Evolutionary conservation across 768 basidiomycete genomes (phyloP).

Genomic region (Chalciporus chontae): DNA sequence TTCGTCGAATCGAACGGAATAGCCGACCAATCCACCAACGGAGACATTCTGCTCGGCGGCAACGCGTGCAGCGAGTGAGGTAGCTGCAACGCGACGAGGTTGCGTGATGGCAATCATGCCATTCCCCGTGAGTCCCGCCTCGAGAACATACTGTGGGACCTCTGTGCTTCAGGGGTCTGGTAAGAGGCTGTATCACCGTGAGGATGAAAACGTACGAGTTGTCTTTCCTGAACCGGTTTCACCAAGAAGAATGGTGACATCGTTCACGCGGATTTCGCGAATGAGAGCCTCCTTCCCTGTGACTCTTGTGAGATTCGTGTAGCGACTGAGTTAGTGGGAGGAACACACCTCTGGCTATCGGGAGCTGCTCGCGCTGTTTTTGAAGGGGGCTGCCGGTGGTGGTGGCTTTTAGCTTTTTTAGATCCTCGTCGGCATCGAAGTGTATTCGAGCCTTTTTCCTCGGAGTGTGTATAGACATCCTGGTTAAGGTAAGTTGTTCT

Average conservation of each 20-base stretch:
- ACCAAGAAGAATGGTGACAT: constrained; percentile 86
- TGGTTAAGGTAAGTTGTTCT: background rate
- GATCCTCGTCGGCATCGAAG: constrained; percentile 19
- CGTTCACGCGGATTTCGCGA: constrained; percentile 68
- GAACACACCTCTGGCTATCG: constrained; percentile 69
- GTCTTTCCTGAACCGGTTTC: constrained; percentile 99
- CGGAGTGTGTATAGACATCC: constrained; percentile 24
- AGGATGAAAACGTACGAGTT: constrained; percentile 69
- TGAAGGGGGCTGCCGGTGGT: constrained; percentile 36
- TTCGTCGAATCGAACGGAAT: constrained; percentile 96
- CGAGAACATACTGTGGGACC: constrained; percentile 92
- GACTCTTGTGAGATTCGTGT: background rate
- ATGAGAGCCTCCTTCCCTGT: constrained; percentile 74
- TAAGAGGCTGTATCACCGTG: constrained; percentile 15
- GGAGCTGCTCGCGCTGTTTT: constrained; percentile 67
- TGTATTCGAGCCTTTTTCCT: constrained; percentile 24
- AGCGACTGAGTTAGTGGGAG: background rate
- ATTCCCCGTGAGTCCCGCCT: constrained; percentile 66
- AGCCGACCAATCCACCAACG: constrained; percentile 82
- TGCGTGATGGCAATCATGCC: constrained; percentile 91
- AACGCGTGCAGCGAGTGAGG: constrained; percentile 88
- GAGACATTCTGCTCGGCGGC: constrained; percentile 73
- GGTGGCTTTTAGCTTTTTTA: constrained; percentile 5
- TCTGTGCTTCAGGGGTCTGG: constrained; percentile 51
- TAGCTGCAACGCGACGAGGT: constrained; percentile 93